Percentiles rank a stretch among this genome's conserved stretches.
Evolutionary conservation across 768 basidiomycete species (phyloP).

Genomic region (Asterophora lycoperdoides): DNA sequence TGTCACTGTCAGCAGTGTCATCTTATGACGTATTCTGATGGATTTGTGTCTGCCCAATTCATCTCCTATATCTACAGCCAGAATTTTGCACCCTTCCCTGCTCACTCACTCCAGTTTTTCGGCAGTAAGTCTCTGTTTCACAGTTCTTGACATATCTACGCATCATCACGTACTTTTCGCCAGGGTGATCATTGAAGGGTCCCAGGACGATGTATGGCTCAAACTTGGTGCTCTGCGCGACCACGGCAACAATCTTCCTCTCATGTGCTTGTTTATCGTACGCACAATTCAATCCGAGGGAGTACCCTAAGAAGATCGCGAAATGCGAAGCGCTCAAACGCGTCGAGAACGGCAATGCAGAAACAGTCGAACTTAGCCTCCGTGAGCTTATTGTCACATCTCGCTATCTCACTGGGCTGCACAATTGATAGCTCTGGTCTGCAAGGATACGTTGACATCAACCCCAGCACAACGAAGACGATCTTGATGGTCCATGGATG

Average conservation of each 20-base stretch:
- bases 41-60: too few relatives aligned
- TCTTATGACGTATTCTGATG: too few relatives aligned
- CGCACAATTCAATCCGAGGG: conserved; percentile 33
- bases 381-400: conserved; percentile 29
- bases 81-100: not conserved
- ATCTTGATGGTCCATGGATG: conserved; percentile 75
- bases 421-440: not conserved
- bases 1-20: too few relatives aligned
- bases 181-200: too few relatives aligned
- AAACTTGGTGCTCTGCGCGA: not conserved
- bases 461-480: conserved; percentile 45
- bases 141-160: too few relatives aligned
- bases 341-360: conserved; percentile 15
- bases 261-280: not conserved
- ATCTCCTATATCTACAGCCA: too few relatives aligned
- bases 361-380: conserved; percentile 39
- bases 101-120: not conserved
- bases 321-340: conserved; percentile 42
- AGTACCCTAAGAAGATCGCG: conserved; percentile 30
- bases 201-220: not conserved
- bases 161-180: too few relatives aligned
- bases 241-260: not conserved
- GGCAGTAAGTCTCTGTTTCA: too few relatives aligned
- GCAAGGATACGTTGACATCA: conserved; percentile 62
- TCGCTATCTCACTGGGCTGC: not conserved